Evolutionary conservation across 73 alveolate species (phyloP), one percentile per base, ranked within the genome.

Genomic region (Effrenium voratum): DNA sequence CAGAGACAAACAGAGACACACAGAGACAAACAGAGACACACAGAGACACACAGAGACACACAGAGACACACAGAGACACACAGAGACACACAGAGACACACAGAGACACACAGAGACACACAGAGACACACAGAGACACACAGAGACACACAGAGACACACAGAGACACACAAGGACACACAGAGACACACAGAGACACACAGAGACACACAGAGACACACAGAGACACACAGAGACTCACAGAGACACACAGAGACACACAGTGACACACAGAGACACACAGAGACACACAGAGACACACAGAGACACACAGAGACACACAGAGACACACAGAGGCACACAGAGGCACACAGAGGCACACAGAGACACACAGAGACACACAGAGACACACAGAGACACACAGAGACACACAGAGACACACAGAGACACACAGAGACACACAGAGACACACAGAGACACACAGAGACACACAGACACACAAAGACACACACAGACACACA

Each of bases 221-320:
- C 28, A 77, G 68, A 77, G 8, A 77, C 68, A 77, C 44, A 77
- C 60, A 77, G 38, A 16, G 16, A 68, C 45, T 12, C 81, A 77
- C 66, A 77, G 90, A 77, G 41, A 77, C 47, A 75, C 47, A 75
- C 28, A 77, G 68, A 77, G 8, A 77, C 68, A 77, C 44, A 77
- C 60, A 77, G 38, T 10, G 16, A 68, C 45, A 68, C 81, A 77
- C 49, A 77, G 40, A 77, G 68, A 77, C 43, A 77, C 44, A 41
- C 36, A 38, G 68, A 77, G 38, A 77, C 90, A 77, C 43, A 77
- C 68, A 77, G 38, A 77, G 68, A 77, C 66, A 77, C 49, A 77
- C 66, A 77, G 68, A 77, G 60, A 77, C 49, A 77, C 43, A 77
- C 68, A 77, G 60, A 77, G 68, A 77, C n/a, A 77, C 68, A 77